These are phyloP conservation scores for Termitomyces sp. DNA, from an alignment of 768 basidiomycete genomes.

Conservation along the genomic window DNA sequence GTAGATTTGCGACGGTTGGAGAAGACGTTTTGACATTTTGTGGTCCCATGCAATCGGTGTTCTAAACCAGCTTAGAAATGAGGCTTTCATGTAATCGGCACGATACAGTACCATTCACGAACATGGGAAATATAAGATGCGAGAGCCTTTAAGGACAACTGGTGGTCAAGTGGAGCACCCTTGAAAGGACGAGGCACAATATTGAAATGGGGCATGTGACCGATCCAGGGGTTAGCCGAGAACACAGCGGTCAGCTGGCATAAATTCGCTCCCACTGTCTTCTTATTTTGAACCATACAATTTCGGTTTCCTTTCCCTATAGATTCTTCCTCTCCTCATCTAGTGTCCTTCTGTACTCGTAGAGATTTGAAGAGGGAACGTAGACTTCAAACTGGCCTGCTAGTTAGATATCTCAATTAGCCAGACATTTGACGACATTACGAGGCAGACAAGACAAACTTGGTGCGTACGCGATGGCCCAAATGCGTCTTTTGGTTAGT, in stretches of 20 bases:
- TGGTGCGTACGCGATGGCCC: constrained; percentile 9
- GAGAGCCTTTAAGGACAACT: background rate
- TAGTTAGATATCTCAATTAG: constrained; percentile 14
- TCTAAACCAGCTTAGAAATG: background rate
- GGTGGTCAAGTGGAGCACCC: background rate
- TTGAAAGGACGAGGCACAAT: background rate
- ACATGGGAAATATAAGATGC: background rate
- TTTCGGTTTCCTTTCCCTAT: constrained; percentile 15
- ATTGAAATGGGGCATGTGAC: constrained; percentile 20
- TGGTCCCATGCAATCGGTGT: background rate
- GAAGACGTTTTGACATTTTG: constrained; percentile 4
- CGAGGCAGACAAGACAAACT: constrained; percentile 6
- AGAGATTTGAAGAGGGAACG: constrained; percentile 12
- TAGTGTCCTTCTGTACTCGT: constrained; percentile 11
- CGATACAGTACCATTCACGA: background rate
- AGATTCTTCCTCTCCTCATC: constrained; percentile 16
- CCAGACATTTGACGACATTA: constrained; percentile 13
- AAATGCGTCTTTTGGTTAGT: background rate
- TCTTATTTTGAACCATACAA: constrained; percentile 15
- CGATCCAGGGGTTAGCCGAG: constrained; percentile 18
- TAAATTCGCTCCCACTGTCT: constrained; percentile 20
- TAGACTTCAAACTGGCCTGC: constrained; percentile 7
- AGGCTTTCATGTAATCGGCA: background rate
- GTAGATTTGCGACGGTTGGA: background rate
- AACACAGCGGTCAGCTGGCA: constrained; percentile 19